phyloP scores from a whole-genome alignment of 371 early-diverging fungal genomes.

The Blakeslea trispora region DNA sequence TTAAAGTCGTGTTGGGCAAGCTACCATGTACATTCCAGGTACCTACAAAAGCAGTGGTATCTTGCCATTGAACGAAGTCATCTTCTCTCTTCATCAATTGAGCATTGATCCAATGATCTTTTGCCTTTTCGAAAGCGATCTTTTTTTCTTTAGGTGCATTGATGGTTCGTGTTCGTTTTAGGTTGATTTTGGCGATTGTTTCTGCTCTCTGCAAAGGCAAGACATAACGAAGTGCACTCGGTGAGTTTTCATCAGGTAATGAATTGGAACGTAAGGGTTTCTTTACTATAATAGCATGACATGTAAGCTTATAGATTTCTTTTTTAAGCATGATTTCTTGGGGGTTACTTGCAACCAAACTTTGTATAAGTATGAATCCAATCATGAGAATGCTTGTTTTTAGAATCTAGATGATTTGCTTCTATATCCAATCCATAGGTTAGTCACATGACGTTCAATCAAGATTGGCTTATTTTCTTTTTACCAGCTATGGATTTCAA shows the following conservation, averaged over 20 bases:
- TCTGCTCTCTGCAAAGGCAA: slow-evolving; percentile 39
- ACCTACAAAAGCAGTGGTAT: slow-evolving; percentile 70
- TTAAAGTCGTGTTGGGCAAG: slow-evolving; percentile 57
- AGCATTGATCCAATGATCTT: slow-evolving; percentile 62
- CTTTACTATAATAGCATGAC: too few relatives aligned
- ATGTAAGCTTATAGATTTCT: too few relatives aligned
- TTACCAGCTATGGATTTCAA: slow-evolving; percentile 22
- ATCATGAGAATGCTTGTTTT: slow-evolving; percentile 15
- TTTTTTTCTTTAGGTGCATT: slow-evolving; percentile 12
- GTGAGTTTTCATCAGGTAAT: slow-evolving; percentile 9
- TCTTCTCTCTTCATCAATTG: slow-evolving; percentile 55
- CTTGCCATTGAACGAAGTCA: slow-evolving; percentile 53
- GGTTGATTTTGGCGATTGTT: slow-evolving; percentile 33
- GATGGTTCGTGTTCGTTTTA: slow-evolving; percentile 35
- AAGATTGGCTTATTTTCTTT: not conserved
- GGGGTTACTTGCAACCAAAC: slow-evolving; percentile 16
- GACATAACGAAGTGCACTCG: slow-evolving; percentile 35
- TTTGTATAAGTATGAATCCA: slow-evolving; percentile 33
- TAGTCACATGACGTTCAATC: not conserved
- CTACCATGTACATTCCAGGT: slow-evolving; percentile 94
- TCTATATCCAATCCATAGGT: too few relatives aligned
- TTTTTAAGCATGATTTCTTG: too few relatives aligned
- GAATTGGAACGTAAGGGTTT: slow-evolving; percentile 28
- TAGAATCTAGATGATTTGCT: slow-evolving; percentile 2
- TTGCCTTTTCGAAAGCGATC: slow-evolving; percentile 36